A percentile compares a stretch with the other conserved stretches of the same genome.
These are phyloP conservation scores for Tricholoma saponaceum DNA, from an alignment of 768 basidiomycete species.

Conservation along the genomic window DNA sequence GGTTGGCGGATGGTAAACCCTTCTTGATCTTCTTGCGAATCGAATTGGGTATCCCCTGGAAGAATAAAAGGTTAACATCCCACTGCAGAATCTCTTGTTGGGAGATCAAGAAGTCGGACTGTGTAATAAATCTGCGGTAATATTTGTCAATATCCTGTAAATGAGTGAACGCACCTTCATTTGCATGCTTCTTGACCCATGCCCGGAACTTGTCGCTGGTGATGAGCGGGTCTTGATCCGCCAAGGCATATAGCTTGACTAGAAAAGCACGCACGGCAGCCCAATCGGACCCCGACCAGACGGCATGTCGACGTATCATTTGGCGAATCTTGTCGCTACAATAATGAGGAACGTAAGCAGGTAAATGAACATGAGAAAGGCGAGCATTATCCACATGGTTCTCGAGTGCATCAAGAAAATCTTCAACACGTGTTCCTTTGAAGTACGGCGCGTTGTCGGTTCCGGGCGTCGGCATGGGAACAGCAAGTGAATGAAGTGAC, in stretches of 20 bases:
- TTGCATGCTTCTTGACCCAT: background rate
- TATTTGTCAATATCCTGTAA: background rate
- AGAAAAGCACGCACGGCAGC: background rate
- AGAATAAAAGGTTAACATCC: background rate
- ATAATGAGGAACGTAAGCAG: background rate
- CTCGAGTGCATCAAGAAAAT: background rate
- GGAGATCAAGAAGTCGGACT: background rate
- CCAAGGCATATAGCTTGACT: background rate
- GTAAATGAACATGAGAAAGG: background rate
- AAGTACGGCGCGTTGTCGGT: too few species aligned
- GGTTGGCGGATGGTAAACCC: background rate
- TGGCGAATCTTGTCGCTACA: background rate
- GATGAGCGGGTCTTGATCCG: background rate
- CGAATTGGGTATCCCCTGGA: background rate
- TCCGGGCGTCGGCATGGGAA: too few species aligned
- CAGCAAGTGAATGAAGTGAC: background rate
- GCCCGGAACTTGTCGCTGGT: background rate
- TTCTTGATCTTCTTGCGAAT: background rate
- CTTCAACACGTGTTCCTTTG: background rate
- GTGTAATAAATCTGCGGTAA: background rate
- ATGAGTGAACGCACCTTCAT: background rate
- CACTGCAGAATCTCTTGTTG: background rate
- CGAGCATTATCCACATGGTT: background rate
- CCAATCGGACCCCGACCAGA: background rate
- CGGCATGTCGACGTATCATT: background rate